Base-by-base conservation (phyloP, 1,139 yeast species). In the Blastobotrys ciferrii region DNA sequence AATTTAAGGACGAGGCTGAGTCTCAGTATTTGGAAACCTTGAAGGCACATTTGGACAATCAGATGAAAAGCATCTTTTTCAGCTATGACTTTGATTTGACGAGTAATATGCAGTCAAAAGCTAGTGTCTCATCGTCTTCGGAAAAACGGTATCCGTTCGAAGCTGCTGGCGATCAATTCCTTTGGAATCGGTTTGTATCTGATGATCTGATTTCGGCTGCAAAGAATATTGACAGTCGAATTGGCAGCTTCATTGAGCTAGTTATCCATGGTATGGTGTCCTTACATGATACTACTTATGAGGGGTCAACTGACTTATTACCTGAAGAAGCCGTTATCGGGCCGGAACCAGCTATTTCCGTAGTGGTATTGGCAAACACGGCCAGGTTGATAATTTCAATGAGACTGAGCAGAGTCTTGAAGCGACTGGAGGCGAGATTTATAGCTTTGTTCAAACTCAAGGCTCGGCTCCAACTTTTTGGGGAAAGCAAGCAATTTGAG, bases 261-360 rank as follows among this genome's bases (percentile, higher is more conserved):
- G 75, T 86, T 44, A 84, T 91, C 52, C 88, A 85, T 62, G 98
- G 98, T 5, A 89, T 69, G 13, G 65, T 65, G 38, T 57, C 62
- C 37, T 49, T 66, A 15, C 58, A 61, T 31, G 56, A 59, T 38
- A 62, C 70, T 3, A 44, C 72, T 1, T 75, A 88, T 56, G 76
- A 79, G 53, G 78, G 2, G 68, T 82, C 46, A 74, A 81, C 11
- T 79, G 85, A 20, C 60, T 82, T 53, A 75, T 92, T 53, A 86
- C 98, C 20, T 84, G 98, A 68, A 81, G 98, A 59, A 78, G 89
- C 41, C 74, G 81, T 49, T 73, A 73, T 57, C 73, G 98, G 60
- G 97, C 98, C 0, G 98, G 98, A 50, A 92, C 98, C 0, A 78
- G 99, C 63, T 92, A 92, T 68, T 91, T 92, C 78, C 84, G 97